These are phyloP conservation scores for Fusarium goolgardi DNA, from an alignment of 2,329 filamentous ascomycete genomes.

Conservation along the genomic window DNA sequence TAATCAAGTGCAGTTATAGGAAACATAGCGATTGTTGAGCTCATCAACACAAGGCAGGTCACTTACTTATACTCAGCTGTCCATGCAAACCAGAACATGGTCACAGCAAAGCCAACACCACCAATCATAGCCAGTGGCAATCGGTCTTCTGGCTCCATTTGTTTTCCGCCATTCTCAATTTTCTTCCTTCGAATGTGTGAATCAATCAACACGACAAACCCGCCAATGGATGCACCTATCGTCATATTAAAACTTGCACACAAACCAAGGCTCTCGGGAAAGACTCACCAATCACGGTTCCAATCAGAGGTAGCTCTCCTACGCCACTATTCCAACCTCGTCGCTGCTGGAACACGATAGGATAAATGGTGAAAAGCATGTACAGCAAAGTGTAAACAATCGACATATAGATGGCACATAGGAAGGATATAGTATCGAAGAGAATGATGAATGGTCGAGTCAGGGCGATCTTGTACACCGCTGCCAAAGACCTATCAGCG, in stretches of 20 bases:
- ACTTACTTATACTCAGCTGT: conserved; percentile 31
- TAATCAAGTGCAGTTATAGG: not conserved
- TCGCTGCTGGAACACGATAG: conserved; percentile 71
- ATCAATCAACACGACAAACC: conserved; percentile 34
- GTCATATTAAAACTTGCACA: not conserved
- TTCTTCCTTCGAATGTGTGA: conserved; percentile 26
- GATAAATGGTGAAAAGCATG: conserved; percentile 77
- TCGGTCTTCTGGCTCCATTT: conserved; percentile 36
- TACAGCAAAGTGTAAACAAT: conserved; percentile 77
- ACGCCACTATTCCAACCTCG: conserved; percentile 38
- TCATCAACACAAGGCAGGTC: not conserved
- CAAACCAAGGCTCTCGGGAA: not conserved
- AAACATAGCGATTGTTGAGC: not conserved
- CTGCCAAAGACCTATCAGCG: conserved; percentile 12
- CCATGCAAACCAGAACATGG: conserved; percentile 44
- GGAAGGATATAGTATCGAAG: conserved; percentile 84
- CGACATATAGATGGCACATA: conserved; percentile 84
- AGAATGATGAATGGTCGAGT: conserved; percentile 74
- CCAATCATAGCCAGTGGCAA: conserved; percentile 39
- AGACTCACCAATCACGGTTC: conserved; percentile 29
- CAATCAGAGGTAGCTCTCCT: conserved; percentile 38
- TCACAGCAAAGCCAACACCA: conserved; percentile 33
- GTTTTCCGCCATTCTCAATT: conserved; percentile 17
- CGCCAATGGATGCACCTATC: conserved; percentile 29
- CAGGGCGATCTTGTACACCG: conserved; percentile 76